These are phyloP conservation scores for Citrus sinensis DNA, from an alignment of 345 rosid species.

Conservation along the genomic window DVS_A1.0 CM039165.1:33901501-33902000, in stretches of 20 bases:
- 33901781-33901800: conserved; percentile 83
- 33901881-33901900: neutral
- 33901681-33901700: conserved; percentile 94
- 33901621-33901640: conserved; percentile 76
- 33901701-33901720: conserved; percentile 86
- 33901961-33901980: conserved; percentile 91
- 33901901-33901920: neutral
- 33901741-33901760: conserved; percentile 81
- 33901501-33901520: neutral
- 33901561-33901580: neutral
- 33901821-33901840: conserved; percentile 61
- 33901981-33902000: conserved; percentile 75
- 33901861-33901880: neutral
- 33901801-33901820: conserved; percentile 68
- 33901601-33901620: conserved; percentile 51
- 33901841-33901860: conserved; percentile 18
- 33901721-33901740: conserved; percentile 95
- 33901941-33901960: conserved; percentile 68
- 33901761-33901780: conserved; percentile 54
- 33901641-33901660: conserved; percentile 62
- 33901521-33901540: neutral
- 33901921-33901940: conserved; percentile 76
- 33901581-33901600: neutral
- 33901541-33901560: neutral
- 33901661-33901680: conserved; percentile 73